These are phyloP conservation scores for Rutidosis leptorrhynchoides DNA, from an alignment of 129 eudicot species.

Conservation along the genomic window DNA sequence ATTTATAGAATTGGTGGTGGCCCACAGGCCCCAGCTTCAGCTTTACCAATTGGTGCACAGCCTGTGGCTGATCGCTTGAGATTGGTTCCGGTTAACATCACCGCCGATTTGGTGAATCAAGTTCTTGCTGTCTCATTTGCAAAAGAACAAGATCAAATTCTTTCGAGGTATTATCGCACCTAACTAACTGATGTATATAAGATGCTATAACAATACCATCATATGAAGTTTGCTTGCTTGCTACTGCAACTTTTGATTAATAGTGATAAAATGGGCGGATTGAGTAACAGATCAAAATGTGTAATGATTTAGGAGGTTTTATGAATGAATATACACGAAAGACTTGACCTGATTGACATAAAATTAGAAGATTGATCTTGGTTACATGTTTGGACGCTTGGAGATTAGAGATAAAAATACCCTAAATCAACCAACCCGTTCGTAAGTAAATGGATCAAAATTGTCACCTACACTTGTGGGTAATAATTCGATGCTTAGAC, in stretches of 20 bases:
- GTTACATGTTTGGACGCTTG: neutral
- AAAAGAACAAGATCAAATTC: conserved; percentile 81
- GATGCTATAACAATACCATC: neutral
- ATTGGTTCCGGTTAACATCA: conserved; percentile 63
- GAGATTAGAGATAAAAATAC: neutral
- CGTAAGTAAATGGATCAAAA: neutral
- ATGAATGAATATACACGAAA: neutral
- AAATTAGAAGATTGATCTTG: neutral
- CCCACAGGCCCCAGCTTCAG: conserved; percentile 98
- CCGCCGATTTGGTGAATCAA: conserved; percentile 67
- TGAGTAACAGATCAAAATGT: neutral
- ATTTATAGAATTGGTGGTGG: conserved; percentile 89
- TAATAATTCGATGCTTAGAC: conserved; percentile 15
- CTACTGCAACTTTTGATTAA: neutral
- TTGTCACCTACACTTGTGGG: neutral
- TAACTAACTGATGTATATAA: neutral
- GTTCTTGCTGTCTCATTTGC: conserved; percentile 95
- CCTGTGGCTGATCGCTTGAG: conserved; percentile 93
- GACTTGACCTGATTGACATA: neutral
- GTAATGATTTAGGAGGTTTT: neutral
- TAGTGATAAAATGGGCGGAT: neutral
- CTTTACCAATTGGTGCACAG: conserved; percentile 95
- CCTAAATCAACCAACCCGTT: neutral
- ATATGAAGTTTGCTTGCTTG: neutral
- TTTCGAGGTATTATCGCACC: conserved; percentile 63